A percentile compares a stretch with the other conserved stretches of the same genome.
phyloP scores from a whole-genome alignment of 2,329 filamentous ascomycete genomes.

The Fusarium liriodendri region DNA sequence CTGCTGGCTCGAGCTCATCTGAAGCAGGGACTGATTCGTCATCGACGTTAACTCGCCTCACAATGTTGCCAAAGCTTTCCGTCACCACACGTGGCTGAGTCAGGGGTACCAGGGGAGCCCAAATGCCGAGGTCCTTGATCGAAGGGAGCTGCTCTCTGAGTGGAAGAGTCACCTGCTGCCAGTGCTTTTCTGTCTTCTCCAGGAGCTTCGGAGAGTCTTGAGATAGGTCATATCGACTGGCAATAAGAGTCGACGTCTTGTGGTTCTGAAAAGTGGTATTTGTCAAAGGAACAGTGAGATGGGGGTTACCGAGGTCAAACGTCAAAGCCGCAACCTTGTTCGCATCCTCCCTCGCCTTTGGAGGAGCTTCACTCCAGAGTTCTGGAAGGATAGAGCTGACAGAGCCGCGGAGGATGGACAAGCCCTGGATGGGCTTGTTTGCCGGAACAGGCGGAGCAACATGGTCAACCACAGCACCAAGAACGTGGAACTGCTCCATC shows the following conservation, averaged over 20 bases:
- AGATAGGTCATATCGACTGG: slow-evolving; percentile 46
- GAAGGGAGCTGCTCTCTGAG: slow-evolving; percentile 32
- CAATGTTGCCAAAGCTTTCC: slow-evolving; percentile 81
- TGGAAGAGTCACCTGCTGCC: slow-evolving; percentile 51
- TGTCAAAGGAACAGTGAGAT: slow-evolving; percentile 73
- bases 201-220: slow-evolving; percentile 34
- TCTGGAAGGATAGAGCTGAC: slow-evolving; percentile 56
- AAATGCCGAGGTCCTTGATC: slow-evolving; percentile 43
- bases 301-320: slow-evolving; percentile 51
- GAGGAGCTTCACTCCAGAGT: slow-evolving; percentile 53
- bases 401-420: slow-evolving; percentile 64
- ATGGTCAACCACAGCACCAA: slow-evolving; percentile 68
- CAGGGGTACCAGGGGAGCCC: slow-evolving; percentile 68
- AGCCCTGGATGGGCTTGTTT: slow-evolving; percentile 52
- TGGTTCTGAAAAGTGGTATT: slow-evolving; percentile 84
- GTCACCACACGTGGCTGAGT: slow-evolving; percentile 71
- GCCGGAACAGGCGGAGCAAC: slow-evolving; percentile 54
- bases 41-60: slow-evolving; percentile 69
- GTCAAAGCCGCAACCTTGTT: slow-evolving; percentile 56
- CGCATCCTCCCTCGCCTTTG: slow-evolving; percentile 42
- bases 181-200: slow-evolving; percentile 49
- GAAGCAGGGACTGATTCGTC: slow-evolving; percentile 70
- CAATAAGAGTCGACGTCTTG: slow-evolving; percentile 67
- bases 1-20: slow-evolving; percentile 74
- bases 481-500: slow-evolving; percentile 55